Percentiles rank a stretch among this genome's conserved stretches.
phyloP scores from a whole-genome alignment of 176 grass and related monocot genomes.

The Miscanthus lutarioriparius region DNA sequence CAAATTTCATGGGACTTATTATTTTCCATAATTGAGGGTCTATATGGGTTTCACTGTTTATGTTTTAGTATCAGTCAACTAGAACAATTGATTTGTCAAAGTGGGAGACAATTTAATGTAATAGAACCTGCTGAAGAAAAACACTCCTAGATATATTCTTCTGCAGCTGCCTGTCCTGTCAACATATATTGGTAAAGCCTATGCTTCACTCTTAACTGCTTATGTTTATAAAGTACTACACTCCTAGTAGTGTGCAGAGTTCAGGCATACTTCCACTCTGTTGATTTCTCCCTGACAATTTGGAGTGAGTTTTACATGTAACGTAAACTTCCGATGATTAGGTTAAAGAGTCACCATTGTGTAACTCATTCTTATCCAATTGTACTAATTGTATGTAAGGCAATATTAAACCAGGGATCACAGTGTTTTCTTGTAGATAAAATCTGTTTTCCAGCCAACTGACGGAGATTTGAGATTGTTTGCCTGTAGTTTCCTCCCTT shows the following conservation, averaged over 20 bases:
- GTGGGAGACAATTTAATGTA: background rate
- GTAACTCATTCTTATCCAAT: background rate
- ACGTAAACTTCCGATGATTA: background rate
- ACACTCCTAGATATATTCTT: background rate
- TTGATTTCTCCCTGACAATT: conserved; percentile 5
- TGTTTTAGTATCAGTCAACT: background rate
- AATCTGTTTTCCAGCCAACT: background rate
- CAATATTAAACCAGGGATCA: background rate
- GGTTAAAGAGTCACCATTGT: background rate
- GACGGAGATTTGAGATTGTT: background rate
- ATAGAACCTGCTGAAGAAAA: background rate
- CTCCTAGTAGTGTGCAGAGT: background rate
- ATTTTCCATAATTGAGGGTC: background rate
- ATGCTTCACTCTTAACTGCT: background rate
- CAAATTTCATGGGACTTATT: background rate
- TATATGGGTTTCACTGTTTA: background rate
- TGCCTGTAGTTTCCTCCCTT: background rate
- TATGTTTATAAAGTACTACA: background rate
- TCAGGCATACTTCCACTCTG: background rate
- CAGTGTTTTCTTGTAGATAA: background rate
- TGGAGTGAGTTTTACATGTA: background rate
- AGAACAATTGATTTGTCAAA: conserved; percentile 2
- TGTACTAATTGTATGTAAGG: background rate
- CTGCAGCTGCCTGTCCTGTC: background rate
- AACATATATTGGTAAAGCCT: background rate